phyloP scores from a whole-genome alignment of 1,139 yeast genomes.

The Meyerozyma smithsonii region DNA sequence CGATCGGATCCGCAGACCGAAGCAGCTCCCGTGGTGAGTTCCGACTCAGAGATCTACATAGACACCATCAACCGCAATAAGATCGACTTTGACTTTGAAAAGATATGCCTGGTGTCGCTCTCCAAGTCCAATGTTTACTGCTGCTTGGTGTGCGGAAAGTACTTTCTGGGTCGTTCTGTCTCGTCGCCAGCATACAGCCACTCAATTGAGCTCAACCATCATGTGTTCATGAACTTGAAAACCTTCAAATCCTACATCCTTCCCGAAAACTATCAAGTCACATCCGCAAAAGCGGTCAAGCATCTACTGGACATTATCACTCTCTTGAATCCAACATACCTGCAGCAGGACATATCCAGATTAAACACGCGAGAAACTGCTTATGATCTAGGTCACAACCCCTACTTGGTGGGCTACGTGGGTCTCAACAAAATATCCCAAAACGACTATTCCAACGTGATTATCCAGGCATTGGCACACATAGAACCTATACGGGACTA shows the following conservation, averaged over 20 bases:
- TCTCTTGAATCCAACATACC: conserved; percentile 50
- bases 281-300: conserved; percentile 19
- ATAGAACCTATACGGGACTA: conserved; percentile 47
- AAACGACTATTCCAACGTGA: conserved; percentile 50
- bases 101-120: conserved; percentile 59
- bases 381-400: conserved; percentile 38
- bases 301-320: conserved; percentile 48
- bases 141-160: conserved; percentile 72
- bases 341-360: conserved; percentile 23
- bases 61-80: conserved; percentile 51
- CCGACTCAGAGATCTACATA: conserved; percentile 25
- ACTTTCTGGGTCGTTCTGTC: conserved; percentile 61
- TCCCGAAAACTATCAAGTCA: conserved; percentile 54
- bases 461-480: conserved; percentile 56
- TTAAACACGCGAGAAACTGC: conserved; percentile 11
- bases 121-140: conserved; percentile 62
- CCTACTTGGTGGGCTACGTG: conserved; percentile 58
- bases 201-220: conserved; percentile 58
- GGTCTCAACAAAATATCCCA: conserved; percentile 55
- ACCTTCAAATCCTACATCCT: conserved; percentile 48
- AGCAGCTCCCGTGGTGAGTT: neutral
- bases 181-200: conserved; percentile 67
- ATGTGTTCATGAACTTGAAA: conserved; percentile 53
- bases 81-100: conserved; percentile 69
- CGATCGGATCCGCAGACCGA: neutral